phyloP scores from a whole-genome alignment of 2,329 filamentous ascomycete genomes.

The Penicillium occitanis region DNA sequence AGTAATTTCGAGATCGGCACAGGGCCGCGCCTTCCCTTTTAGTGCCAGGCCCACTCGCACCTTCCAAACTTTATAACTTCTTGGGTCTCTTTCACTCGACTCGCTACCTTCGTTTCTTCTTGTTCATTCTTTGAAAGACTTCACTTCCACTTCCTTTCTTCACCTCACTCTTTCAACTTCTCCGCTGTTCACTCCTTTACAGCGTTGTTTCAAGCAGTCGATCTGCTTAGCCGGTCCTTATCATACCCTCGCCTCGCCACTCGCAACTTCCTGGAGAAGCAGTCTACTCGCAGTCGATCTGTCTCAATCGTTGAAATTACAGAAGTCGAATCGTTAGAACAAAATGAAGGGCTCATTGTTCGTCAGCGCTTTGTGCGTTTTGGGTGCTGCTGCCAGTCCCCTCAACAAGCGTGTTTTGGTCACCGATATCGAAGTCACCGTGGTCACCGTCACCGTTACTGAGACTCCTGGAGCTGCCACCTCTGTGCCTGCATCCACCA shows the following conservation, averaged over 20 bases:
- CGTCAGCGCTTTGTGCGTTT: constrained; percentile 19
- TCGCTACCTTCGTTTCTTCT: background rate
- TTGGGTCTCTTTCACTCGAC: background rate
- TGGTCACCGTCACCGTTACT: constrained; percentile 21
- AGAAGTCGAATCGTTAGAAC: background rate
- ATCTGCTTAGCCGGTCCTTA: constrained; percentile 18
- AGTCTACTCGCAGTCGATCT: background rate
- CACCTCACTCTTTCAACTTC: background rate
- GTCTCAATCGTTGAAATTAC: background rate
- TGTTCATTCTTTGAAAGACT: constrained; percentile 2
- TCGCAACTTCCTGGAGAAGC: constrained; percentile 16
- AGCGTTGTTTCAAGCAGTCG: constrained; percentile 20
- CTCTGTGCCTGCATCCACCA: background rate
- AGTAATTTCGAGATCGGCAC: constrained; percentile 9
- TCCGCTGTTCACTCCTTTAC: constrained; percentile 22
- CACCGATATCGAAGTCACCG: constrained; percentile 18
- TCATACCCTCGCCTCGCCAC: background rate
- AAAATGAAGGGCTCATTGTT: constrained; percentile 20
- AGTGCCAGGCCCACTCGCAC: background rate
- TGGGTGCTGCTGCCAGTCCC: constrained; percentile 18
- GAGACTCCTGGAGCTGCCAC: background rate
- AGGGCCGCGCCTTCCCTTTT: constrained; percentile 5
- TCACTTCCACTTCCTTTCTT: constrained; percentile 16
- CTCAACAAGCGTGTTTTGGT: constrained; percentile 19
- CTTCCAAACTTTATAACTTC: constrained; percentile 2